phyloP scores from a whole-genome alignment of 2,329 filamentous ascomycete species.

The Fusarium cicatricum region DNA sequence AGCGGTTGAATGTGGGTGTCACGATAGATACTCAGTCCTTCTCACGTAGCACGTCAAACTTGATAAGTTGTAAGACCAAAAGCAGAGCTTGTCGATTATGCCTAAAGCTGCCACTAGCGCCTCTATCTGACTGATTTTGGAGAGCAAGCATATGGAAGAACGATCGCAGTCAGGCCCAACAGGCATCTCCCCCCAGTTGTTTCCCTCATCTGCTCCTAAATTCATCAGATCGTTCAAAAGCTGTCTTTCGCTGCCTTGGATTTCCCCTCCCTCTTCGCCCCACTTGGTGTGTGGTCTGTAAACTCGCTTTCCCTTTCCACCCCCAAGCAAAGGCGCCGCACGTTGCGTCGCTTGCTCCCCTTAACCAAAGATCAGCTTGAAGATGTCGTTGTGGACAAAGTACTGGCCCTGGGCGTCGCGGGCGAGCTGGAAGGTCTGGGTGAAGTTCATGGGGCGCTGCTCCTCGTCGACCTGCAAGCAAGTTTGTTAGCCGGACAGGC shows the following conservation, averaged over 20 bases:
- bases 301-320: constrained; percentile 7
- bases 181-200: constrained; percentile 1
- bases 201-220: constrained; percentile 25
- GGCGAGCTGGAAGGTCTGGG: constrained; percentile 86
- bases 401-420: constrained; percentile 73
- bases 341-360: background rate
- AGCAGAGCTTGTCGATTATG: constrained; percentile 3
- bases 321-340: constrained; percentile 3
- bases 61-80: constrained; percentile 6
- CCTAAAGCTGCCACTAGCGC: background rate
- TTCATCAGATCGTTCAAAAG: constrained; percentile 38
- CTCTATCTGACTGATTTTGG: background rate
- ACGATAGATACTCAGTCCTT: background rate
- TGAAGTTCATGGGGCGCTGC: constrained; percentile 88
- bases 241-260: constrained; percentile 21
- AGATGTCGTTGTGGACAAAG: constrained; percentile 94
- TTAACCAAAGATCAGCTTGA: constrained; percentile 82
- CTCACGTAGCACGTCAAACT: background rate
- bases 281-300: constrained; percentile 24
- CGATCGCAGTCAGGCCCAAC: constrained; percentile 14
- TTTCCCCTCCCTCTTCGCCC: constrained; percentile 28
- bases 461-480: constrained; percentile 80
- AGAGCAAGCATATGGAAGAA: constrained; percentile 4
- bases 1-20: too few relatives aligned
- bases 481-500: constrained; percentile 11